Conservation (phyloP, 176 grass and related monocot genomes). For the Avena atlantica region DNA sequence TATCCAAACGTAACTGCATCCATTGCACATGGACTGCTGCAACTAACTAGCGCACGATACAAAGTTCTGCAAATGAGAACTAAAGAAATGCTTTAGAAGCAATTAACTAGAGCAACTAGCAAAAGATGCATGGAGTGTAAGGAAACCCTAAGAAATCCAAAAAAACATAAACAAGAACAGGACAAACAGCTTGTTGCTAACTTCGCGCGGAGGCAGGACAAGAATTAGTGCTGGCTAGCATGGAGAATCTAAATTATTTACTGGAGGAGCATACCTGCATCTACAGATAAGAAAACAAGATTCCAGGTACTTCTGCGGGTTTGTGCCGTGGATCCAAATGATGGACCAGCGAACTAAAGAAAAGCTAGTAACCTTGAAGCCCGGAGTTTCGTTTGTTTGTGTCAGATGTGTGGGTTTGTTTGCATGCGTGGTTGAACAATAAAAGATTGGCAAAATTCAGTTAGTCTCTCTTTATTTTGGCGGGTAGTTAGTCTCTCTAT, state of each 20-base stretch:
- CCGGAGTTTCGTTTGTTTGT: slow-evolving; percentile 21
- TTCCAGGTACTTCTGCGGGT: slow-evolving; percentile 8
- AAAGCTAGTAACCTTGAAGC: background rate
- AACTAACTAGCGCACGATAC: background rate
- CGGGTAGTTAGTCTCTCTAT: no score
- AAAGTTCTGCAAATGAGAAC: background rate
- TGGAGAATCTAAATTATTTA: slow-evolving; percentile 15
- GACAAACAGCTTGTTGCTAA: background rate
- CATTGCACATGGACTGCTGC: slow-evolving; percentile 2
- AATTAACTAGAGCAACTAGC: background rate
- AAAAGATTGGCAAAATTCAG: background rate
- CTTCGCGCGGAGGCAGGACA: background rate
- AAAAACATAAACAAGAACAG: background rate
- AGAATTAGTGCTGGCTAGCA: background rate
- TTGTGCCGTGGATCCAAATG: slow-evolving; percentile 22
- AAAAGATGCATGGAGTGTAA: background rate
- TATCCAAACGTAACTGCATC: background rate
- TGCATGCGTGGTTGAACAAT: slow-evolving; percentile 2
- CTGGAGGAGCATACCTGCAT: background rate
- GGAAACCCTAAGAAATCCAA: background rate
- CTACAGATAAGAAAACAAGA: background rate
- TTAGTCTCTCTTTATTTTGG: background rate
- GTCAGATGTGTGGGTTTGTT: slow-evolving; percentile 27
- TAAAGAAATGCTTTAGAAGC: background rate
- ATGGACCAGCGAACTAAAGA: background rate